These are phyloP conservation scores for Phytophthora kernoviae DNA, from an alignment of 352 stramenopile genomes.

Conservation along the genomic window DNA sequence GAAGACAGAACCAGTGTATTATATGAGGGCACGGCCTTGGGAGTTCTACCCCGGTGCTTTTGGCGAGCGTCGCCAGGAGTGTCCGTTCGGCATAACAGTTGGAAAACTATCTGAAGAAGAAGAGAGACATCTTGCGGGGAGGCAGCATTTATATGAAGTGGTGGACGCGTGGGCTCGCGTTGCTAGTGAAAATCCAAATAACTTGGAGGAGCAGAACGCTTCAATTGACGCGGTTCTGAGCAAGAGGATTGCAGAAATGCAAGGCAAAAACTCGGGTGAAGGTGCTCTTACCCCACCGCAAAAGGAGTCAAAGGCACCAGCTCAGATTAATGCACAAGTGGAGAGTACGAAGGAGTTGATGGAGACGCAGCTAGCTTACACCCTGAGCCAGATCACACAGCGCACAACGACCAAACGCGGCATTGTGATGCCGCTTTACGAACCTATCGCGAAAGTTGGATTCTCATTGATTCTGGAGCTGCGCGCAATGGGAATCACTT, in stretches of 20 bases:
- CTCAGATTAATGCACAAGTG: constrained; percentile 9
- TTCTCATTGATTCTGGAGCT: constrained; percentile 59
- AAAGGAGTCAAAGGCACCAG: constrained; percentile 10
- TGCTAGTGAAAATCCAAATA: constrained; percentile 23
- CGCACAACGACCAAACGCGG: constrained; percentile 36
- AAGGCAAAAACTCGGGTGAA: constrained; percentile 14
- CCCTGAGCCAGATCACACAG: constrained; percentile 35
- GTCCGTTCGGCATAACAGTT: constrained; percentile 37
- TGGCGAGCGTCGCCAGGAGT: constrained; percentile 35
- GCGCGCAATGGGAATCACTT: constrained; percentile 39
- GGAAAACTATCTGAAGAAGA: constrained; percentile 38
- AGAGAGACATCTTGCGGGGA: constrained; percentile 28
- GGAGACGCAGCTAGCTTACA: constrained; percentile 43
- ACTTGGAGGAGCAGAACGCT: constrained; percentile 30
- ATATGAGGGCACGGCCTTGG: constrained; percentile 33
- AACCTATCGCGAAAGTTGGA: constrained; percentile 40
- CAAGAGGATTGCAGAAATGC: constrained; percentile 23
- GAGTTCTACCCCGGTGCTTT: constrained; percentile 43
- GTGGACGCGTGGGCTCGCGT: constrained; percentile 34
- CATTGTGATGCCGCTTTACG: constrained; percentile 64
- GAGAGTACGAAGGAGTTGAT: constrained; percentile 25
- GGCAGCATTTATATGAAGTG: constrained; percentile 42
- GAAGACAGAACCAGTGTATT: constrained; percentile 31
- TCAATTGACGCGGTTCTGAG: constrained; percentile 28
- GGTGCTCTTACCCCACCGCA: constrained; percentile 13